A percentile compares a stretch with the other conserved stretches of the same genome.
phyloP scores from a whole-genome alignment of 2,329 filamentous ascomycete species.

The Diplodia mutila region DNA sequence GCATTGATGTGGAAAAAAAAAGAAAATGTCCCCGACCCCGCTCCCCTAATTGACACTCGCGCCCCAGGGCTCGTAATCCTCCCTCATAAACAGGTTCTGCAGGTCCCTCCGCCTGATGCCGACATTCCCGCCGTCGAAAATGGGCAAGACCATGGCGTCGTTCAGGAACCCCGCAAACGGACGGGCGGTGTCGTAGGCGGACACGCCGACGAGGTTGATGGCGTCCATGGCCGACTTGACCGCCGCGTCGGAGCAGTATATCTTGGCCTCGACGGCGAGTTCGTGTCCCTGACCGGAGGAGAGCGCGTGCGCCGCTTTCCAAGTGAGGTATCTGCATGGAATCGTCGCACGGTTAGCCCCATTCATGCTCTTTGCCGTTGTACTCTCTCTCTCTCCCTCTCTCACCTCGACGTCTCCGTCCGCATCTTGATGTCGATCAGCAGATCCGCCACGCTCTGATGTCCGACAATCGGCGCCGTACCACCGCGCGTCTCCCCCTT shows the following conservation, averaged over 20 bases:
- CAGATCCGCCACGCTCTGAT: conserved; percentile 57
- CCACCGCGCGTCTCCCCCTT: conserved; percentile 51
- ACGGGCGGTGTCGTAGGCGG: conserved; percentile 47
- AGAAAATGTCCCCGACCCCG: too few species aligned
- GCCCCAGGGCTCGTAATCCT: conserved; percentile 54
- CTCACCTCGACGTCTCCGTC: conserved; percentile 52
- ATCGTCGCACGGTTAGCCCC: too few species aligned
- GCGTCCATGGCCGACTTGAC: conserved; percentile 55
- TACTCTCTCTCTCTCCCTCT: too few species aligned
- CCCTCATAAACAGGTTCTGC: conserved; percentile 50
- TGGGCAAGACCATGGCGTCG: conserved; percentile 15
- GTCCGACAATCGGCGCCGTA: conserved; percentile 49
- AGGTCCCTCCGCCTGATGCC: conserved; percentile 56
- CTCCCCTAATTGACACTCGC: background rate
- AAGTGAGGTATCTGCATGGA: conserved; percentile 48
- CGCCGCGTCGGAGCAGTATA: conserved; percentile 55
- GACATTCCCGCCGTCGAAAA: conserved; percentile 60
- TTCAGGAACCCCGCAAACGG: conserved; percentile 46
- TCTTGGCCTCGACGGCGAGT: conserved; percentile 55
- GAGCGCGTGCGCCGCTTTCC: conserved; percentile 56
- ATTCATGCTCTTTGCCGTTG: background rate
- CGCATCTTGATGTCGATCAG: conserved; percentile 58
- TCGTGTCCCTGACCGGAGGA: conserved; percentile 50
- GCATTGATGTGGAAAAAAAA: too few species aligned
- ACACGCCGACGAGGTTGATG: conserved; percentile 59